Evolutionary conservation across 2,329 filamentous ascomycete species (phyloP).

Genomic region (Metarhizium guizhouense): DNA sequence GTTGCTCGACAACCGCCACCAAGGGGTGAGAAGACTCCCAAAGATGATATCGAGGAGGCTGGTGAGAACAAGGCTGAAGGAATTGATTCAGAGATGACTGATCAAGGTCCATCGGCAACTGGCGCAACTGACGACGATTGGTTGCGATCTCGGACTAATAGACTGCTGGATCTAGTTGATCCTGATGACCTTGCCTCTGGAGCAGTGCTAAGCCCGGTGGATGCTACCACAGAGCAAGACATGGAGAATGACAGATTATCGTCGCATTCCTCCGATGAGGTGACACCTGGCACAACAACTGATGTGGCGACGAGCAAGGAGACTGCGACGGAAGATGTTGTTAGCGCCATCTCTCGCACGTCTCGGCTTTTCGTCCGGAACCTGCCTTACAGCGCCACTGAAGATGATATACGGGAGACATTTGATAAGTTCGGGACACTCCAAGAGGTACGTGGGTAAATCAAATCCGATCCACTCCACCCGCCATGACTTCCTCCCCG

Average conservation of each 20-base stretch:
- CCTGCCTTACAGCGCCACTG: conserved; percentile 68
- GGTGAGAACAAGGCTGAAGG: conserved; percentile 8
- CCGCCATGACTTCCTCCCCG: not conserved
- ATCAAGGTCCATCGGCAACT: conserved; percentile 18
- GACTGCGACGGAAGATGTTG: conserved; percentile 15
- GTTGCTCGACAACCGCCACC: conserved; percentile 4
- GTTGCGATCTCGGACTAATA: conserved; percentile 81
- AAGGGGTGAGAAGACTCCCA: conserved; percentile 7
- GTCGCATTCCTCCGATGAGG: conserved; percentile 17
- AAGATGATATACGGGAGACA: conserved; percentile 64
- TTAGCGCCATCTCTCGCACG: conserved; percentile 60
- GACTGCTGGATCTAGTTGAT: conserved; percentile 75
- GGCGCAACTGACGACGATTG: conserved; percentile 75
- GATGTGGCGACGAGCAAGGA: conserved; percentile 21
- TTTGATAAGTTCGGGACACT: conserved; percentile 68
- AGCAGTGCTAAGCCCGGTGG: conserved; percentile 7
- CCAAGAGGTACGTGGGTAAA: conserved; percentile 69
- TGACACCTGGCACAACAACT: conserved; percentile 17
- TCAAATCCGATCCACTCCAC: not conserved
- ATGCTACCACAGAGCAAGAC: conserved; percentile 9
- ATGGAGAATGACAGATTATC: conserved; percentile 12
- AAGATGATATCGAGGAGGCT: conserved; percentile 1
- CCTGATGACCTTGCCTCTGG: conserved; percentile 46
- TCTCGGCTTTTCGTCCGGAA: conserved; percentile 84
- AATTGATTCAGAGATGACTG: conserved; percentile 13